These are phyloP conservation scores for Pascua guehoae DNA, from an alignment of 1,284 basidiomycete genomes.

Conservation along the genomic window DNA sequence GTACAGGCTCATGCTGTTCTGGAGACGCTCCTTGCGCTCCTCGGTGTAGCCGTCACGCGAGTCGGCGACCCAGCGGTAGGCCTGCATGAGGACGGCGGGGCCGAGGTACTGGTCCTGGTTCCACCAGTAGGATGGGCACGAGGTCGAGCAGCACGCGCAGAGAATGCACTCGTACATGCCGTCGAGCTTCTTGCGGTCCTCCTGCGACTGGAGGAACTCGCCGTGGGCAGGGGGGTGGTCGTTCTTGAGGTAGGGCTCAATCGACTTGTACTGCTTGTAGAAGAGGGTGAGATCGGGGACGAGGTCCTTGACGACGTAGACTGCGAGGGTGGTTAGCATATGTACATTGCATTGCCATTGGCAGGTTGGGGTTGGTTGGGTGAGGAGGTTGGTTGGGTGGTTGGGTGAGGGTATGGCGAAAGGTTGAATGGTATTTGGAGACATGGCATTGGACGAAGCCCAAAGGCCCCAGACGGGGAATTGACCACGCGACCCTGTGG, in stretches of 20 bases:
- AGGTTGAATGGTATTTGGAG: no score
- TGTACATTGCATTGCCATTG: no score
- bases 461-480: no score
- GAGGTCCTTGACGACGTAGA: constrained; percentile 99
- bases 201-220: constrained; percentile 76
- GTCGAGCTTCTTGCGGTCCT: constrained; percentile 92
- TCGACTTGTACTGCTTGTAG: constrained; percentile 98
- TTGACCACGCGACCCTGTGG: no score
- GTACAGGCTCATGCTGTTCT: constrained; percentile 82
- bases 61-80: constrained; percentile 97
- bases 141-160: constrained; percentile 88
- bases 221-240: constrained; percentile 75
- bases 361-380: no score
- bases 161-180: constrained; percentile 86
- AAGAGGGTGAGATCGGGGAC: constrained; percentile 63
- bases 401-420: no score
- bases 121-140: constrained; percentile 97
- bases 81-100: constrained; percentile 92
- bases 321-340: constrained; percentile 50
- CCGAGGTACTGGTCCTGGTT: constrained; percentile 98
- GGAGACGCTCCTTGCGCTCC: constrained; percentile 83
- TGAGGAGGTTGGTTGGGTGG: no score
- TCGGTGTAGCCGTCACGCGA: constrained; percentile 79
- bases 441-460: no score
- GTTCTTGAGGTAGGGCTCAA: constrained; percentile 91